These are phyloP conservation scores for Rhizopus sp. DNA, from an alignment of 371 early-diverging fungal species.

Conservation along the genomic window DNA sequence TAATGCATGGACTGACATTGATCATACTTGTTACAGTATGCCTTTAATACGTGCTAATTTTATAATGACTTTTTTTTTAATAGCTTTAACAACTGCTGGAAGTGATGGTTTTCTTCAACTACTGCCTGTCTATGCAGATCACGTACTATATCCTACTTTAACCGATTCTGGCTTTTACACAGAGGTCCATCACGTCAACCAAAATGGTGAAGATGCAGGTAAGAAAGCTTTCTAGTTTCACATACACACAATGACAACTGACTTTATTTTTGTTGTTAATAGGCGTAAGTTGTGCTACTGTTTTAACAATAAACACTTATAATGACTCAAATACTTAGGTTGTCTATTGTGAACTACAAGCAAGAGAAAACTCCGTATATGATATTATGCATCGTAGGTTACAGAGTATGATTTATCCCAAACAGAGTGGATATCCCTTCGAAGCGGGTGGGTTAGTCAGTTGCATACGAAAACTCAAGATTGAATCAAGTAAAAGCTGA, in stretches of 20 bases:
- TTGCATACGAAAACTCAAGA: conserved; percentile 29
- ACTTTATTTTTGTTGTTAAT: conserved; percentile 8
- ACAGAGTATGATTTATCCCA: conserved; percentile 53
- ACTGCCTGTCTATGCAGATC: conserved; percentile 53
- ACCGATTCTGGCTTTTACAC: conserved; percentile 57
- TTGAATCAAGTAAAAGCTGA: conserved; percentile 42
- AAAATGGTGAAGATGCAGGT: conserved; percentile 40
- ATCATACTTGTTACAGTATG: conserved; percentile 55
- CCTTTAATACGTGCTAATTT: too few species aligned
- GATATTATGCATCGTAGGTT: conserved; percentile 30
- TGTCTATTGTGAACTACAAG: conserved; percentile 41
- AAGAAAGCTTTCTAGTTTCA: conserved; percentile 4
- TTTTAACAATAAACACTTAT: neutral
- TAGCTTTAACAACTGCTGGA: conserved; percentile 60
- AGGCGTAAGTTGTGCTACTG: conserved; percentile 18
- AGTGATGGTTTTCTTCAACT: conserved; percentile 56
- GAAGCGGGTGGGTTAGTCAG: conserved; percentile 60
- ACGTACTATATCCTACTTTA: conserved; percentile 58
- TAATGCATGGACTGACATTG: conserved; percentile 53
- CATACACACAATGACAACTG: conserved; percentile 9
- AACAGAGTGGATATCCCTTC: conserved; percentile 51
- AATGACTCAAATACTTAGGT: conserved; percentile 17
- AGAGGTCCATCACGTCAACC: conserved; percentile 46
- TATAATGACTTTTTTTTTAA: conserved; percentile 2
- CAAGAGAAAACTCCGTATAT: conserved; percentile 24